phyloP scores from a whole-genome alignment of 192 early-diverging fungal genomes.

The Backusella tarrabulga region DNA sequence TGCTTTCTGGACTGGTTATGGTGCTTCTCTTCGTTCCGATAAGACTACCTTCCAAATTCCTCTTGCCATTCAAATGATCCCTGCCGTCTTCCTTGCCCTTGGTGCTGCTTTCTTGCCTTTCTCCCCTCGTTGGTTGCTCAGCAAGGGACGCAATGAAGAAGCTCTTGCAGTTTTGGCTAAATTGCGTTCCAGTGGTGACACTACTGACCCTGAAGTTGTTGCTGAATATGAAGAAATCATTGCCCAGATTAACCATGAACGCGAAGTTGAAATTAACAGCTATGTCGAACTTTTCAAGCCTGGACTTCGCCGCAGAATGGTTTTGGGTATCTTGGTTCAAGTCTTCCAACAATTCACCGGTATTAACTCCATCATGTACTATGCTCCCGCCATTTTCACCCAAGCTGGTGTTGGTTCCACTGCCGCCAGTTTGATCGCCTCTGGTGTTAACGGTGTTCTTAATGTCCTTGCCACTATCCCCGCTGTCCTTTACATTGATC shows the following conservation, averaged over 20 bases:
- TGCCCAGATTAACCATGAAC: slow-evolving; percentile 62
- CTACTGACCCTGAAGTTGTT: slow-evolving; percentile 48
- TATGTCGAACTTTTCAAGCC: slow-evolving; percentile 55
- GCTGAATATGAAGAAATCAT: slow-evolving; percentile 73
- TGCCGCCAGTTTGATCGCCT: slow-evolving; percentile 28
- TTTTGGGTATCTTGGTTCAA: slow-evolving; percentile 66
- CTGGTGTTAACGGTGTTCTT: slow-evolving; percentile 50
- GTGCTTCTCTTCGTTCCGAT: slow-evolving; percentile 27
- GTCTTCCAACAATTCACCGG: slow-evolving; percentile 83
- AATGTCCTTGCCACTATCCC: slow-evolving; percentile 84
- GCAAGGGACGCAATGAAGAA: slow-evolving; percentile 63
- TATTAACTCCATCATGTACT: slow-evolving; percentile 84
- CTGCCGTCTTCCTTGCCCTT: slow-evolving; percentile 64
- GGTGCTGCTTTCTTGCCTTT: slow-evolving; percentile 76
- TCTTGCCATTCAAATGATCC: slow-evolving; percentile 80
- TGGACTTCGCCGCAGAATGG: slow-evolving; percentile 49
- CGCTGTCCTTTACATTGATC: slow-evolving; percentile 77
- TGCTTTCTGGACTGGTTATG: slow-evolving; percentile 46
- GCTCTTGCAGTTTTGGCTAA: slow-evolving; percentile 66
- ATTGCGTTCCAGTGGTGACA: slow-evolving; percentile 62
- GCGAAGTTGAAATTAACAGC: slow-evolving; percentile 56
- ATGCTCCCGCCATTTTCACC: slow-evolving; percentile 39
- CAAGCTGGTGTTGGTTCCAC: slow-evolving; percentile 21
- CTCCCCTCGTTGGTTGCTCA: slow-evolving; percentile 85
- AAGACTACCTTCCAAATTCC: slow-evolving; percentile 73